A percentile compares a stretch with the other conserved stretches of the same genome.
phyloP scores from a whole-genome alignment of 257 asterid species.

The Petrea volubilis region DNA sequence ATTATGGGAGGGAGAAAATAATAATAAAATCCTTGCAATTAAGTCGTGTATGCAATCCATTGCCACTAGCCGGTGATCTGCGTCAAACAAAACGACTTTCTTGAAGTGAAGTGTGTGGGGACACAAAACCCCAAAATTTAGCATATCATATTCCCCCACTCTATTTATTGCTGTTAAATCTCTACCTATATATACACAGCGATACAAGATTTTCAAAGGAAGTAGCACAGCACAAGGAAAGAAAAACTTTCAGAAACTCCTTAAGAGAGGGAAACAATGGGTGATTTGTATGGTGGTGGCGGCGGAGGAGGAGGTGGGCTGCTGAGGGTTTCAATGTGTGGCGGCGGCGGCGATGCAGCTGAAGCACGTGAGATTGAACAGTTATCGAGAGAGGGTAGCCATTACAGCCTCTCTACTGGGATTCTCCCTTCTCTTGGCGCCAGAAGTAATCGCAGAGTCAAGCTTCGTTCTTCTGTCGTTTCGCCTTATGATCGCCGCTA shows the following conservation, averaged over 20 bases:
- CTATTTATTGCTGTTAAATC: neutral
- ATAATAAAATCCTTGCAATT: neutral
- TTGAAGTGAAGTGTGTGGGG: conserved; percentile 17
- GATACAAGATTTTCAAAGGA: neutral
- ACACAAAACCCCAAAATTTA: neutral
- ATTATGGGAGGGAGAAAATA: neutral
- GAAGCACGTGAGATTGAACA: conserved; percentile 51
- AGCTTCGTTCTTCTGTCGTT: conserved; percentile 46
- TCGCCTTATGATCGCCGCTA: conserved; percentile 64
- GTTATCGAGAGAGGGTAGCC: conserved; percentile 57
- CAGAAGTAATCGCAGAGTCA: conserved; percentile 49
- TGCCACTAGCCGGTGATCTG: neutral
- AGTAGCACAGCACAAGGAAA: too few relatives aligned
- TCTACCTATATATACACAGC: neutral
- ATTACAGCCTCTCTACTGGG: conserved; percentile 57
- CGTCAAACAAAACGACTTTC: conserved; percentile 8
- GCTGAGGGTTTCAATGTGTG: conserved; percentile 44
- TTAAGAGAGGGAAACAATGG: conserved; percentile 26
- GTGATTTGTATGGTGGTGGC: conserved; percentile 21
- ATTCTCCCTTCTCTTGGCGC: conserved; percentile 77
- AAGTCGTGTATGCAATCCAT: neutral
- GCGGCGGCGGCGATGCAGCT: conserved; percentile 36
- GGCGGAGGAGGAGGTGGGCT: conserved; percentile 31
- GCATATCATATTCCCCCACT: neutral
- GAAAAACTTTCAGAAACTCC: neutral